phyloP scores from a whole-genome alignment of 768 basidiomycete genomes.

The Trametopsis cervina region DNA sequence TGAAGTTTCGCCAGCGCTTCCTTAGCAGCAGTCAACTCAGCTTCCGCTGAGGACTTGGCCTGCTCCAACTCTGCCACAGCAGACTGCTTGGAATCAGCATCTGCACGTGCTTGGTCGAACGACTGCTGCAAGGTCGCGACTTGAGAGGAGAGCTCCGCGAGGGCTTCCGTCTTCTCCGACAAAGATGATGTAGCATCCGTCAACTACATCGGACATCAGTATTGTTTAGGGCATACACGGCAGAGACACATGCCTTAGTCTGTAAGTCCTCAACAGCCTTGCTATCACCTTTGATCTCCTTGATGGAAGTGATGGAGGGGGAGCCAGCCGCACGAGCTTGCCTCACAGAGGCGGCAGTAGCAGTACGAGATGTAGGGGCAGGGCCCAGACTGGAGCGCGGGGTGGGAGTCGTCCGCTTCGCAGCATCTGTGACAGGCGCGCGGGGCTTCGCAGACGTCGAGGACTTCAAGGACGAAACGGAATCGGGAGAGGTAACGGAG shows the following conservation, averaged over 20 bases:
- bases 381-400: conserved; percentile 21
- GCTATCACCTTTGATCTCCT: conserved; percentile 59
- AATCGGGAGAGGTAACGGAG: conserved; percentile 16
- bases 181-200: conserved; percentile 49
- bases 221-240: not conserved
- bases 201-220: conserved; percentile 36
- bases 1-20: conserved; percentile 34
- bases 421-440: conserved; percentile 60
- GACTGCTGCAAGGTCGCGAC: conserved; percentile 42
- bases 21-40: conserved; percentile 37
- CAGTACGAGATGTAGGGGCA: conserved; percentile 28
- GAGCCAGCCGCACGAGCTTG: conserved; percentile 40
- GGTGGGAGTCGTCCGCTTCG: conserved; percentile 37
- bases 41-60: conserved; percentile 42
- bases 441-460: conserved; percentile 41
- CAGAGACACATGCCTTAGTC: conserved; percentile 39
- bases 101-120: conserved; percentile 38
- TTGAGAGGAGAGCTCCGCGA: conserved; percentile 47
- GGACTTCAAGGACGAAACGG: conserved; percentile 10
- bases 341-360: conserved; percentile 28
- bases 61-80: conserved; percentile 40
- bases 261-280: conserved; percentile 52
- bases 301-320: conserved; percentile 68
- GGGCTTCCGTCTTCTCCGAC: conserved; percentile 41
- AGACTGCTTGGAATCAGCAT: conserved; percentile 40